phyloP scores from a whole-genome alignment of 192 early-diverging fungal species.

The Coemansia sp. region DNA sequence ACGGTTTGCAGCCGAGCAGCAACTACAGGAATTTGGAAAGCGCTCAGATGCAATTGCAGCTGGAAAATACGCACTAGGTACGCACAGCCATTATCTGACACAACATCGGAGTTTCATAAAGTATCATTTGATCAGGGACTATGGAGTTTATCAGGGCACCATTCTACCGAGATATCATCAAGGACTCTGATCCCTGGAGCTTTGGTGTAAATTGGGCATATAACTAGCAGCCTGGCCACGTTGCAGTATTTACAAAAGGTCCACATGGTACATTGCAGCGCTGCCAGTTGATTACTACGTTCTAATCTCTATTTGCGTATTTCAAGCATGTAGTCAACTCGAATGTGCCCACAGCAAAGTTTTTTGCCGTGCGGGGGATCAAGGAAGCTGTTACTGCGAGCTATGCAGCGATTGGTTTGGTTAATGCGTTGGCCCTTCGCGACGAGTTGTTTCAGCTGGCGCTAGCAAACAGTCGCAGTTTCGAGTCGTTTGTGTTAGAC shows the following conservation, averaged over 20 bases:
- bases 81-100: neutral
- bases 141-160: neutral
- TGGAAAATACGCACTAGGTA: conserved; percentile 46
- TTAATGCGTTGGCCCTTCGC: conserved; percentile 18
- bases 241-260: neutral
- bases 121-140: neutral
- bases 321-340: conserved; percentile 29
- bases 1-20: conserved; percentile 35
- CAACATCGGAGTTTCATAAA: neutral
- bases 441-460: conserved; percentile 49
- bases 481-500: conserved; percentile 47
- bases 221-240: neutral
- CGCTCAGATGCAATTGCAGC: conserved; percentile 42
- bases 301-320: neutral
- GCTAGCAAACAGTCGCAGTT: conserved; percentile 18
- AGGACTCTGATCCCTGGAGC: neutral
- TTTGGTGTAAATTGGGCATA: neutral
- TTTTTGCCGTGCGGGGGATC: conserved; percentile 53
- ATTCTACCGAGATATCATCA: neutral
- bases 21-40: conserved; percentile 44
- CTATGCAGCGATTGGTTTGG: conserved; percentile 28
- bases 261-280: neutral
- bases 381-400: conserved; percentile 40
- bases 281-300: neutral
- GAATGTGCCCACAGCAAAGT: conserved; percentile 41